phyloP scores from a whole-genome alignment of 352 stramenopile genomes.

The Phytophthora pseudosyringae region DNA sequence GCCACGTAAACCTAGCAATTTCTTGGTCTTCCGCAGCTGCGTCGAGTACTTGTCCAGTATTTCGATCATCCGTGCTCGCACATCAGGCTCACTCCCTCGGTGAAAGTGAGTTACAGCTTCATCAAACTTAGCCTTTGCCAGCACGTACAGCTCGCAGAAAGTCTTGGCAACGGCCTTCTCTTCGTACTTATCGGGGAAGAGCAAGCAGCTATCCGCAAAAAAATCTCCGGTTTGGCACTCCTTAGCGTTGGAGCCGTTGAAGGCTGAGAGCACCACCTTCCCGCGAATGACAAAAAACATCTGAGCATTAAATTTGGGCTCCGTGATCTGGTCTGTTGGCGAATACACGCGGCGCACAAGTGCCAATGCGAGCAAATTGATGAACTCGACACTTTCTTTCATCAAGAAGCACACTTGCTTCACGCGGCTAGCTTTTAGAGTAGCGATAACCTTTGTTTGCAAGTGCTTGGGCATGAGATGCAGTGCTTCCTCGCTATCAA shows the following conservation, averaged over 20 bases:
- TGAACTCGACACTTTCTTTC: conserved; percentile 76
- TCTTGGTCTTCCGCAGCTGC: conserved; percentile 80
- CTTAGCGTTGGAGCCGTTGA: conserved; percentile 54
- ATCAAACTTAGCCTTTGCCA: conserved; percentile 72
- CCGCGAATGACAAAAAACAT: conserved; percentile 83
- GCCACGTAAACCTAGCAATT: conserved; percentile 67
- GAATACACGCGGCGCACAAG: conserved; percentile 64
- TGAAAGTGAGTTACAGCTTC: conserved; percentile 63
- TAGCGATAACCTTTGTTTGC: conserved; percentile 67
- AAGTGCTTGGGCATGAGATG: conserved; percentile 69
- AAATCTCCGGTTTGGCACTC: conserved; percentile 73
- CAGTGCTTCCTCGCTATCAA: conserved; percentile 67
- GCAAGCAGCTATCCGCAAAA: conserved; percentile 69
- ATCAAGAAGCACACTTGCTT: conserved; percentile 75
- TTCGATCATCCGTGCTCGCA: conserved; percentile 44
- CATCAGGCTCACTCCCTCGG: conserved; percentile 36
- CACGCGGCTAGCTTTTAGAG: conserved; percentile 64
- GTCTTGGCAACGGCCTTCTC: conserved; percentile 79
- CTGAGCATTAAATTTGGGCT: conserved; percentile 73
- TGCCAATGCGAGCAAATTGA: conserved; percentile 61
- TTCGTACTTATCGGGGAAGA: conserved; percentile 63
- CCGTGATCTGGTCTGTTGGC: conserved; percentile 65
- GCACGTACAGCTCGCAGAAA: conserved; percentile 84
- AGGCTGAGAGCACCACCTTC: conserved; percentile 53
- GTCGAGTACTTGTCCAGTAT: conserved; percentile 63